A percentile compares a stretch with the other conserved stretches of the same genome.
These are phyloP conservation scores for Phaseolus lunatus DNA, from an alignment of 306 rosid genomes.

Conservation along the genomic window DNA sequence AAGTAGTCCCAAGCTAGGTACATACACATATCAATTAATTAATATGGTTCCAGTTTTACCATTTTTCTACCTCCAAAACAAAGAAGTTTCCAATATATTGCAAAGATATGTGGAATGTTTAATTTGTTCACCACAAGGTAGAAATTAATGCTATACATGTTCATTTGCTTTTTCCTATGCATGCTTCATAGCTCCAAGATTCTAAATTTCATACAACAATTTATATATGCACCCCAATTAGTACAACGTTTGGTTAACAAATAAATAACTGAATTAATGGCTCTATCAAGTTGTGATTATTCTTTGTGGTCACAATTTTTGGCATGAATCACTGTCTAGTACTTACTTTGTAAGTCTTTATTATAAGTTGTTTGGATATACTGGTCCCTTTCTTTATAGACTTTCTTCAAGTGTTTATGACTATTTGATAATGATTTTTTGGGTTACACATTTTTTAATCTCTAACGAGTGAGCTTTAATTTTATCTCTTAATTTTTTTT, in stretches of 20 bases:
- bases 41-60: slow-evolving; percentile 12
- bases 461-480: too few relatives aligned
- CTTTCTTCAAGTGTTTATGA: neutral
- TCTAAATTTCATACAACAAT: neutral
- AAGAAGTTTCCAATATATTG: slow-evolving; percentile 13
- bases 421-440: neutral
- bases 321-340: neutral
- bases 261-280: too few relatives aligned
- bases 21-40: slow-evolving; percentile 22
- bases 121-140: slow-evolving; percentile 2
- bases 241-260: too few relatives aligned
- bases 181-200: slow-evolving; percentile 22
- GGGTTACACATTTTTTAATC: too few relatives aligned
- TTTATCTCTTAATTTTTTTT: too few relatives aligned
- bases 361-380: neutral
- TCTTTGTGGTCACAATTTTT: neutral
- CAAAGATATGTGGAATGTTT: neutral
- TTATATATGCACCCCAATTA: too few relatives aligned
- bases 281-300: neutral
- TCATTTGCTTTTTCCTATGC: neutral
- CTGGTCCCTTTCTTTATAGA: neutral
- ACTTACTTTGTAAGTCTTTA: neutral
- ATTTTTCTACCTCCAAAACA: neutral
- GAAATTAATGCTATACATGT: neutral
- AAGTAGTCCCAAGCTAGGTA: slow-evolving; percentile 14